Conservation (phyloP, 805 yeast species). For the Wickerhamiella dianesei region DNA sequence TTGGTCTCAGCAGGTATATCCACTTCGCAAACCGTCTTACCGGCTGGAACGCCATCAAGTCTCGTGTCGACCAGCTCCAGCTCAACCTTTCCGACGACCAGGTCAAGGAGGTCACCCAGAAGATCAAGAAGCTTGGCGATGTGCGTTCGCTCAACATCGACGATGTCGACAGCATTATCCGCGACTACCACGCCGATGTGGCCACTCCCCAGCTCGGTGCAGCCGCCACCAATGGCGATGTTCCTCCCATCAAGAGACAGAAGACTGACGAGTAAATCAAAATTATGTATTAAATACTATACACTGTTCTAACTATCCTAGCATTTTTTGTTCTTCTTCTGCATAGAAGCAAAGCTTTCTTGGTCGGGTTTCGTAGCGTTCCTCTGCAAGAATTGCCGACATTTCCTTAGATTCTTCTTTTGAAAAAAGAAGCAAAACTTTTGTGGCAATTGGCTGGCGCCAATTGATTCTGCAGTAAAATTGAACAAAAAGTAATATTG, state of each 20-base stretch:
- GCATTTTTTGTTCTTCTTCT: no score
- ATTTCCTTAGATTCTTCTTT: no score
- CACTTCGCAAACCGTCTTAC: conserved; percentile 97
- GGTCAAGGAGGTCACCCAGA: conserved; percentile 85
- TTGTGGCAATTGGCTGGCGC: no score
- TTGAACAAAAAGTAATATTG: no score
- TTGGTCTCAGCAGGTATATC: conserved; percentile 89
- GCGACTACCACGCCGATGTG: conserved; percentile 71
- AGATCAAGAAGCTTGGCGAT: conserved; percentile 90
- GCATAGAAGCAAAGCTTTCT: no score
- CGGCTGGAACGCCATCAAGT: conserved; percentile 98
- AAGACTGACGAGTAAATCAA: conserved; percentile 17
- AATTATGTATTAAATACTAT: background rate
- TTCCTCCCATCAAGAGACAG: conserved; percentile 24
- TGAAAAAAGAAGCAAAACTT: no score
- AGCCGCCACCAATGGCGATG: conserved; percentile 12
- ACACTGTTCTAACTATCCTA: background rate
- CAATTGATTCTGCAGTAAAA: no score
- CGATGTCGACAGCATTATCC: conserved; percentile 93
- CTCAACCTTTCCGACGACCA: conserved; percentile 80
- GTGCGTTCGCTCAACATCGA: conserved; percentile 88
- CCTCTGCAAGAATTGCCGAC: no score
- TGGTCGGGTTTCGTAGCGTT: no score
- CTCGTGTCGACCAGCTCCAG: conserved; percentile 94
- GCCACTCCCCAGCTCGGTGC: conserved; percentile 18